Base-by-base conservation (phyloP, 2,329 filamentous ascomycete genomes). In the Arthrinium phaeospermum region DNA sequence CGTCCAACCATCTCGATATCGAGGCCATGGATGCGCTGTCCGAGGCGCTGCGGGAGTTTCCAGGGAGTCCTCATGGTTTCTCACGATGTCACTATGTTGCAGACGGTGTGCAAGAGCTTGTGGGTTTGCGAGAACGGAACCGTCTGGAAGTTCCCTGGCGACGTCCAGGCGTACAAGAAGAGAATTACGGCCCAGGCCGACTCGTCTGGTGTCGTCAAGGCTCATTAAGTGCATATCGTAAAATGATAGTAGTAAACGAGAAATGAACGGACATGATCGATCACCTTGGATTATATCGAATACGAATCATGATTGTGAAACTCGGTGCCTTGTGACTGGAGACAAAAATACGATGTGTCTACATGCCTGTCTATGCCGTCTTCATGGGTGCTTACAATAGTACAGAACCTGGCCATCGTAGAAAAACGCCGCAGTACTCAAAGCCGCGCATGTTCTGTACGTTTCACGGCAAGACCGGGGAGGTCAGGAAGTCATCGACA, bases 71-170 rank as follows among this genome's bases (percentile, higher is more conserved):
- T 99, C 78, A 98, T 99, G 95, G 96, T 99, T 72, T 97, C 94
- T 80, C 96, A 99, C 92, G 96, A 99, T 81, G 96, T 99, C 71
- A 98, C 96, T 0, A 98, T 99, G 94, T 83, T 99, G 82, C 95
- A 98, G 86, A 97, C 93, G 70, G 96, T 99, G 49, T 99, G 96
- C 84, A 96, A 88, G 69, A 96, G 92, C 81, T 85, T 99, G 79
- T 99, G 96, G 96, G 96, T 99, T 75, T 99, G 96, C 80, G 96
- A 99, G 82, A 88, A 92, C 73, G 96, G 96, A 13, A 96, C 92
- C 1, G 95, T 99, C 27, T 94, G 97, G 89, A 95, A 98, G 85
- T 99, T 99, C 85, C 91, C 93, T 74, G 96, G 96, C 46, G 95
- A 97, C 78, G 95, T 99, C 70, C 94, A 98, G 84, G 92, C 94